phyloP scores from a whole-genome alignment of 2,329 filamentous ascomycete species.

The Ophiostoma perfectum region DNA sequence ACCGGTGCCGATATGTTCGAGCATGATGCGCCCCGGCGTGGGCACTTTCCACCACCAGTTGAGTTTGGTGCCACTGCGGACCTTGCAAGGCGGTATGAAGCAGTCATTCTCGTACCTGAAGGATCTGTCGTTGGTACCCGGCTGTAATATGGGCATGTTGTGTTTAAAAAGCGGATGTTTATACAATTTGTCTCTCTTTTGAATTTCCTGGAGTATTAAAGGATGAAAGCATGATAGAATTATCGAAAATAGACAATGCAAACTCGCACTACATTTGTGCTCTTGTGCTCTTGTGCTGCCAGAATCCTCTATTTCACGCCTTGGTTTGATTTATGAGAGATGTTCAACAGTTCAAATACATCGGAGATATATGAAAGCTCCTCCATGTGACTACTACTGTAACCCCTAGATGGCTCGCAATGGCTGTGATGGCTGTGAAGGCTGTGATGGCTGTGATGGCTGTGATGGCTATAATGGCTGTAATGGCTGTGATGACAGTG shows the following conservation, averaged over 20 bases:
- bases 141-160: neutral
- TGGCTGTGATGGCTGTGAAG: too few species aligned
- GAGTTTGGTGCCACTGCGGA: conserved; percentile 25
- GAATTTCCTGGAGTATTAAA: neutral
- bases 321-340: too few species aligned
- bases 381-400: too few species aligned
- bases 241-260: neutral
- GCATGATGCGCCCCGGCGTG: conserved; percentile 24
- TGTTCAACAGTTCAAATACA: too few species aligned
- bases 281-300: too few species aligned
- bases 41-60: conserved; percentile 21
- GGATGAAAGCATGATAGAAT: neutral
- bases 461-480: neutral
- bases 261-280: too few species aligned
- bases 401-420: too few species aligned
- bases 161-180: too few species aligned
- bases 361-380: too few species aligned
- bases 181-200: neutral
- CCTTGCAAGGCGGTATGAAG: conserved; percentile 23
- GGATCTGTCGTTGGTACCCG: neutral
- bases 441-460: too few species aligned
- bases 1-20: conserved; percentile 17
- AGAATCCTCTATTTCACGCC: too few species aligned
- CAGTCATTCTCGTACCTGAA: conserved; percentile 17
- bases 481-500: too few species aligned